phyloP scores from a whole-genome alignment of 495 filamentous ascomycete species.

The Talaromyces trachyspermus region DNA sequence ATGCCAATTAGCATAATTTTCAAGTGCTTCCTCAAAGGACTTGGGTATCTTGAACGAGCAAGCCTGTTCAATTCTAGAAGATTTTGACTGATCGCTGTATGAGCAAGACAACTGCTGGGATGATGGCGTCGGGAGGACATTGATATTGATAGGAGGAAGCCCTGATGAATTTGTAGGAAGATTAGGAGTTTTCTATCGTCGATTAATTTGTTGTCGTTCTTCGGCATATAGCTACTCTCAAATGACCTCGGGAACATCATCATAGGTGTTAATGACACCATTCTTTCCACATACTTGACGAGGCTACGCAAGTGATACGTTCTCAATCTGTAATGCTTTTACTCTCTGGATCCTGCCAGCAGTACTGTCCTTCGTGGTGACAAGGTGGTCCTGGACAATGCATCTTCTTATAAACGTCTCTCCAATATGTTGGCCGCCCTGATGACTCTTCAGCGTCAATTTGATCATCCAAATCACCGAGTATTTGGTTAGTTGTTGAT shows the following conservation, averaged over 20 bases:
- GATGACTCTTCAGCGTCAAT: neutral
- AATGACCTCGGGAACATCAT: neutral
- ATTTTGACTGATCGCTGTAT: neutral
- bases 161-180: neutral
- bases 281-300: neutral
- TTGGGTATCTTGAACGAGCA: neutral
- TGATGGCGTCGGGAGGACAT: neutral
- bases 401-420: neutral
- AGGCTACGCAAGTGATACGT: neutral
- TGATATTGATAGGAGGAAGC: neutral
- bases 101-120: neutral
- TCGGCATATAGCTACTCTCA: neutral
- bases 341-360: neutral
- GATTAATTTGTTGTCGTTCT: neutral
- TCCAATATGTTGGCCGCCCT: neutral
- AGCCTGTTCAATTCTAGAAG: neutral
- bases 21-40: neutral
- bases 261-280: neutral
- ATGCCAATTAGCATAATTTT: slow-evolving; percentile 9
- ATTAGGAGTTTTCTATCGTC: neutral
- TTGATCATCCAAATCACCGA: neutral
- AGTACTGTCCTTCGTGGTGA: neutral
- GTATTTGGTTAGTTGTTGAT: neutral
- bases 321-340: neutral
- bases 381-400: neutral